phyloP scores from a whole-genome alignment of 352 stramenopile species.

The Pythium periplocum region DNA sequence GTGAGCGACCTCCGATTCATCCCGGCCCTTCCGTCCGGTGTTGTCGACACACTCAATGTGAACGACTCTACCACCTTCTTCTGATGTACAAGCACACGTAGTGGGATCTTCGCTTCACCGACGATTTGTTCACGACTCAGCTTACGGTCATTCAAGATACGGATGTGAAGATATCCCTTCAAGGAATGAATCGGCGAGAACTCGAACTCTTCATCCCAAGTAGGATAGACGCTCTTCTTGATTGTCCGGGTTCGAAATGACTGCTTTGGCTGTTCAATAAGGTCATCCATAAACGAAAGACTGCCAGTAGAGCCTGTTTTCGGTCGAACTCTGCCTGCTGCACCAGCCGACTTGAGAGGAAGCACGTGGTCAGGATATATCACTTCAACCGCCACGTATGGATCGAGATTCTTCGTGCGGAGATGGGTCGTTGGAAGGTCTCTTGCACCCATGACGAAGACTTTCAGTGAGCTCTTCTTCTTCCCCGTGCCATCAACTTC shows the following conservation, averaged over 20 bases:
- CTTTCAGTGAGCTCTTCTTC: conserved; percentile 47
- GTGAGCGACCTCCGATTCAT: neutral
- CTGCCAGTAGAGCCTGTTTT: neutral
- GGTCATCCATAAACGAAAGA: conserved; percentile 4
- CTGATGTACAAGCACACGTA: conserved; percentile 58
- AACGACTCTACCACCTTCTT: conserved; percentile 61
- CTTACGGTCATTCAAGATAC: conserved; percentile 66
- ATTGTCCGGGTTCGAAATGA: conserved; percentile 55
- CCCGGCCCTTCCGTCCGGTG: too few species aligned
- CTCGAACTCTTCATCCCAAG: conserved; percentile 79
- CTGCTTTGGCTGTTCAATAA: conserved; percentile 3
- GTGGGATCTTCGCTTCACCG: conserved; percentile 55
- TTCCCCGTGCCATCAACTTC: conserved; percentile 51
- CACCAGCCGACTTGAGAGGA: conserved; percentile 9
- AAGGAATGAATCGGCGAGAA: conserved; percentile 55
- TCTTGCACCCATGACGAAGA: conserved; percentile 39
- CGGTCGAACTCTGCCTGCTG: neutral
- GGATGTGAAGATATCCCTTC: conserved; percentile 56
- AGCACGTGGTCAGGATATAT: conserved; percentile 41
- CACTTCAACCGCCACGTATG: conserved; percentile 61
- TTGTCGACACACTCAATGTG: conserved; percentile 22
- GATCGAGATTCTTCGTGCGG: conserved; percentile 65
- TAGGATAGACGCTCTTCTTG: conserved; percentile 70
- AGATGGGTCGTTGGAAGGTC: conserved; percentile 60
- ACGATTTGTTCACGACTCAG: conserved; percentile 62